Percentiles rank a stretch among this genome's conserved stretches.
phyloP scores from a whole-genome alignment of 108 stramenopile species.

The Skeletonema potamos region DNA sequence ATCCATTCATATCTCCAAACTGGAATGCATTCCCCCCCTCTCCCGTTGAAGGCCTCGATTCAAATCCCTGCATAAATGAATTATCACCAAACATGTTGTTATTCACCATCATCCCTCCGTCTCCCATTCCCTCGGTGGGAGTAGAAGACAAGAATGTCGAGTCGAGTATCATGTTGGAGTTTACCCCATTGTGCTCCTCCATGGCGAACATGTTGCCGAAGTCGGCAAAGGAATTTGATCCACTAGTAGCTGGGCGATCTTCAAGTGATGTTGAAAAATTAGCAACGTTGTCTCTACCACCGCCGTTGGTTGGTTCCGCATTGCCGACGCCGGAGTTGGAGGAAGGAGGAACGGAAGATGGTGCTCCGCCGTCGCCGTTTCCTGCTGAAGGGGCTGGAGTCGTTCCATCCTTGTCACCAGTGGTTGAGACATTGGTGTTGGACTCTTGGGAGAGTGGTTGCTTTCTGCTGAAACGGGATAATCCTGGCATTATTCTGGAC shows the following conservation, averaged over 20 bases:
- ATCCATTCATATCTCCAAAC: background rate
- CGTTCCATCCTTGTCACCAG: background rate
- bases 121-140: background rate
- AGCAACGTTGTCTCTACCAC: background rate
- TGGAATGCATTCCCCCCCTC: conserved; percentile 1
- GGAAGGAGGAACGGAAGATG: background rate
- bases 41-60: background rate
- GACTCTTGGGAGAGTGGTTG: background rate
- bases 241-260: background rate
- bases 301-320: background rate
- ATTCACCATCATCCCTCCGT: background rate
- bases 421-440: background rate
- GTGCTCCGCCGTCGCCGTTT: background rate
- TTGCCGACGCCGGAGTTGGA: background rate
- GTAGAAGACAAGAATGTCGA: background rate
- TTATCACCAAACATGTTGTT: background rate
- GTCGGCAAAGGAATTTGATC: background rate
- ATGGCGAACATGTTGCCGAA: background rate
- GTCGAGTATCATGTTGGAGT: background rate
- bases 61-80: background rate
- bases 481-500: background rate
- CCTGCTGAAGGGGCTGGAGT: background rate
- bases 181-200: background rate
- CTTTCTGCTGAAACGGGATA: background rate
- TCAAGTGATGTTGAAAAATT: background rate